Evolutionary conservation across 2,329 filamentous ascomycete genomes (phyloP).

Genomic region (Monosporascus sp.): DNA sequence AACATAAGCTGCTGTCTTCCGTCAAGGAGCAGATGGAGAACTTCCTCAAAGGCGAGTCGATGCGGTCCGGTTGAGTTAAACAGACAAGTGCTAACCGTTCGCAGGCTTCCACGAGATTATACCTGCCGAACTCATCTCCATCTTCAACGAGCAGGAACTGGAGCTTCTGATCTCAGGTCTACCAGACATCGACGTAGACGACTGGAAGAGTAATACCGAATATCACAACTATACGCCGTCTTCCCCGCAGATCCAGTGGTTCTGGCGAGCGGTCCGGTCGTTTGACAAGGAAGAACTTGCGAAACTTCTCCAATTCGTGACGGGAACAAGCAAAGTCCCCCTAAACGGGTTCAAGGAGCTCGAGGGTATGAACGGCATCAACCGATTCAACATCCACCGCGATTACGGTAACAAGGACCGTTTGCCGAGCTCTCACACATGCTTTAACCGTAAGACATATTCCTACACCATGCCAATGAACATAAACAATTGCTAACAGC

Average conservation of each 20-base stretch:
- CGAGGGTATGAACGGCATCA: slow-evolving; percentile 98
- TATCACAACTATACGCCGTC: slow-evolving; percentile 96
- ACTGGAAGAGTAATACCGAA: slow-evolving; percentile 98
- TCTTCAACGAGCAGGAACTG: slow-evolving; percentile 97
- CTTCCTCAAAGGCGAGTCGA: slow-evolving; percentile 70
- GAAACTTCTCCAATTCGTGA: slow-evolving; percentile 96
- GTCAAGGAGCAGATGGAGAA: slow-evolving; percentile 92
- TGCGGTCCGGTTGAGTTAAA: slow-evolving; percentile 1
- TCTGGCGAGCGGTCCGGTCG: slow-evolving; percentile 94
- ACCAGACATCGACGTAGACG: slow-evolving; percentile 94
- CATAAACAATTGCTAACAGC: slow-evolving; percentile 28
- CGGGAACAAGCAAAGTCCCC: slow-evolving; percentile 95
- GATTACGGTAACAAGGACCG: slow-evolving; percentile 96
- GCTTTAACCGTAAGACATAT: slow-evolving; percentile 87
- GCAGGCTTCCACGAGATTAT: slow-evolving; percentile 96
- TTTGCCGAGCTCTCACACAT: slow-evolving; percentile 93
- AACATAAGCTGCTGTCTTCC: slow-evolving; percentile 86
- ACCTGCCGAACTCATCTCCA: slow-evolving; percentile 85
- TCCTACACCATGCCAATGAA: not conserved
- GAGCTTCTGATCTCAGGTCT: slow-evolving; percentile 94
- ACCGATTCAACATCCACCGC: slow-evolving; percentile 96
- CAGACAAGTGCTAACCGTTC: slow-evolving; percentile 23
- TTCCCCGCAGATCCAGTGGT: slow-evolving; percentile 97
- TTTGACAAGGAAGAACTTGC: slow-evolving; percentile 99
- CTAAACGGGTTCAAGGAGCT: slow-evolving; percentile 98